Percentiles rank a stretch among this genome's conserved stretches.
Evolutionary conservation across 352 stramenopile species (phyloP).

Genomic region (Phytopythium oedochilum): DNA sequence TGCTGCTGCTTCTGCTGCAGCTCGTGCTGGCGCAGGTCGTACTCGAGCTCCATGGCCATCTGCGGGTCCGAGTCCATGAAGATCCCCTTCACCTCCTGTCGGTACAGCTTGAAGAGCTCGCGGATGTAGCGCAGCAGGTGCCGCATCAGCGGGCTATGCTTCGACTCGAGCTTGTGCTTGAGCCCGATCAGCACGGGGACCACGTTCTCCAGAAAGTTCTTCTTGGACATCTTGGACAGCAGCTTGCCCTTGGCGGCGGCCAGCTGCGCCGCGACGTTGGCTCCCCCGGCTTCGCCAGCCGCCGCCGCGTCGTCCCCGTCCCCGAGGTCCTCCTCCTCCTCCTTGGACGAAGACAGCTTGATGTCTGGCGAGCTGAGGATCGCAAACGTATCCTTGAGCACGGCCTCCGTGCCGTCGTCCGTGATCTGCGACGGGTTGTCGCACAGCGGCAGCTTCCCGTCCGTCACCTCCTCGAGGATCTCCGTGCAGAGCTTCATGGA

Average conservation of each 20-base stretch:
- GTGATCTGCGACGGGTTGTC: slow-evolving; percentile 73
- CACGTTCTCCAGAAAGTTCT: slow-evolving; percentile 97
- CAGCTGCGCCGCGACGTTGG: slow-evolving; percentile 60
- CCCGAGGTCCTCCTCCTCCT: slow-evolving; percentile 49
- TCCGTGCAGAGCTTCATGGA: slow-evolving; percentile 94
- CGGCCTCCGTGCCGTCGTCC: slow-evolving; percentile 84
- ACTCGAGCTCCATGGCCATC: slow-evolving; percentile 95
- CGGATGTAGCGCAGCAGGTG: slow-evolving; percentile 94
- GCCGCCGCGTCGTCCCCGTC: slow-evolving; percentile 51
- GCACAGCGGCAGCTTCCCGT: slow-evolving; percentile 68
- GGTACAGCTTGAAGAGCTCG: slow-evolving; percentile 93
- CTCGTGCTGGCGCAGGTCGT: slow-evolving; percentile 88
- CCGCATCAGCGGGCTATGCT: slow-evolving; percentile 91
- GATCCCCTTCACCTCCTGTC: slow-evolving; percentile 92
- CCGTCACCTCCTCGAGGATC: slow-evolving; percentile 89
- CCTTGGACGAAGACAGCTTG: slow-evolving; percentile 60
- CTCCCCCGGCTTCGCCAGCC: slow-evolving; percentile 19
- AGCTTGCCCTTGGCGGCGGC: slow-evolving; percentile 91
- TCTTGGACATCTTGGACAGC: slow-evolving; percentile 94
- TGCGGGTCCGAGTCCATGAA: slow-evolving; percentile 89
- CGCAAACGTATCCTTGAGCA: slow-evolving; percentile 85
- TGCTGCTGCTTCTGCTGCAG: slow-evolving; percentile 56
- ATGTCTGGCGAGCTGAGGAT: slow-evolving; percentile 86
- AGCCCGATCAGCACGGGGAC: slow-evolving; percentile 95
- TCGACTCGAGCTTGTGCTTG: slow-evolving; percentile 93